phyloP scores from a whole-genome alignment of 495 filamentous ascomycete species.

The Sphaerosporella brunnea region DNA sequence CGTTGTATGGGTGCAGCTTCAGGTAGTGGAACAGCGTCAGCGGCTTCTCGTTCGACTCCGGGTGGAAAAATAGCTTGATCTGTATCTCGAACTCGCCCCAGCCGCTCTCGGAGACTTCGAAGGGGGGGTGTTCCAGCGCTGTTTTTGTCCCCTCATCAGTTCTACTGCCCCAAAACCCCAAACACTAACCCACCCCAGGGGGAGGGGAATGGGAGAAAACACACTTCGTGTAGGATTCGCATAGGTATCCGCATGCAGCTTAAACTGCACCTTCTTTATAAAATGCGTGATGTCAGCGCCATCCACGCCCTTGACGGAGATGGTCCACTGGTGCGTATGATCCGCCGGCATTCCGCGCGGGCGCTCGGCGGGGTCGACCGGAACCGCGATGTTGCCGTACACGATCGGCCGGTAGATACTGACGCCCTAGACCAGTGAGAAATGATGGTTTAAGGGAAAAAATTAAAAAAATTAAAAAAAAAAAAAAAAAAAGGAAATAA shows the following conservation, averaged over 20 bases:
- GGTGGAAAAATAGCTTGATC: conserved; percentile 77
- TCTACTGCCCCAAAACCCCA: conserved; percentile 22
- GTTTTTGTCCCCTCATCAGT: too few relatives aligned
- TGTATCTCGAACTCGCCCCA: conserved; percentile 97
- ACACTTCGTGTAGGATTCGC: conserved; percentile 61
- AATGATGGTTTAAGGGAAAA: conserved; percentile 7
- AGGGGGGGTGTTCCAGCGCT: conserved; percentile 55
- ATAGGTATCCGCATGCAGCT: conserved; percentile 78
- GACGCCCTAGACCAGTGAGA: conserved; percentile 13
- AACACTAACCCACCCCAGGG: neutral
- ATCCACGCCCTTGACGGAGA: conserved; percentile 75
- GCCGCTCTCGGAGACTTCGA: conserved; percentile 76
- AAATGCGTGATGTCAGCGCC: conserved; percentile 82
- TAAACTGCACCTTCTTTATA: conserved; percentile 94
- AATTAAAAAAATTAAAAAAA: conserved; percentile 9
- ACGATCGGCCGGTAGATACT: conserved; percentile 25
- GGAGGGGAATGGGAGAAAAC: conserved; percentile 9
- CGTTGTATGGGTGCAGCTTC: conserved; percentile 78
- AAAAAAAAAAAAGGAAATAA: conserved; percentile 19
- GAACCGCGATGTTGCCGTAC: conserved; percentile 22
- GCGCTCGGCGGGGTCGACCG: conserved; percentile 22
- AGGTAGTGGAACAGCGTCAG: conserved; percentile 80
- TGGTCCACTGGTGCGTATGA: conserved; percentile 90
- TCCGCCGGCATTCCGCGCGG: conserved; percentile 43
- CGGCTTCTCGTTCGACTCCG: conserved; percentile 72